Evolutionary conservation across 2,329 filamentous ascomycete species (phyloP).

Genomic region (Colletotrichum euphorbiae): DNA sequence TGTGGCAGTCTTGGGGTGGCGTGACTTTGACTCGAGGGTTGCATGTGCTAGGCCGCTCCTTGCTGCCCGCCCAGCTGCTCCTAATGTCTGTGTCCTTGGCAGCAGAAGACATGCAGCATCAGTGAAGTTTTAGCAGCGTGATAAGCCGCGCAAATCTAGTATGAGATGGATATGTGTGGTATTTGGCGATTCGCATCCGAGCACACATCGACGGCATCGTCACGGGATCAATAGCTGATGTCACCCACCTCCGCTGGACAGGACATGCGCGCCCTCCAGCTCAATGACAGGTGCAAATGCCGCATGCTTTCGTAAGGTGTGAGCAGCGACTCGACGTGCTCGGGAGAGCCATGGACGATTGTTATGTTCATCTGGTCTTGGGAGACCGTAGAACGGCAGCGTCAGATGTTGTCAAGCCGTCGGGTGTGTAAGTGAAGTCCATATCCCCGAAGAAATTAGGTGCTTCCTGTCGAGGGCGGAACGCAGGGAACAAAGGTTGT

Average conservation of each 20-base stretch:
- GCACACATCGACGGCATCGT: constrained; percentile 10
- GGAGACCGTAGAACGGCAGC: constrained; percentile 5
- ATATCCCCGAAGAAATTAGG: background rate
- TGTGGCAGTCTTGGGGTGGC: constrained; percentile 15
- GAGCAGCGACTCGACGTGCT: constrained; percentile 3
- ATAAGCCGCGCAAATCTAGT: constrained; percentile 13
- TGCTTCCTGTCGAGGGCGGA: background rate
- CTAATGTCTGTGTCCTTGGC: constrained; percentile 15
- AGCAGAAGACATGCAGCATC: constrained; percentile 25
- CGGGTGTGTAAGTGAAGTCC: background rate
- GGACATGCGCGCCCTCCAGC: no score
- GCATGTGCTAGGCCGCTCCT: constrained; percentile 25
- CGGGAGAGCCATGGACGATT: background rate
- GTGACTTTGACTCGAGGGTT: constrained; percentile 29
- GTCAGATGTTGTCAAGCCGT: constrained; percentile 5
- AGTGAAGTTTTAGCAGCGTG: constrained; percentile 5
- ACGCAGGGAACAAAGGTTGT: constrained; percentile 29
- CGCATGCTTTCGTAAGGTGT: no score
- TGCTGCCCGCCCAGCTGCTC: constrained; percentile 10
- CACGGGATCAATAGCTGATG: constrained; percentile 10
- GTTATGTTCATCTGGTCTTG: constrained; percentile 27
- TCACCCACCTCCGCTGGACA: background rate
- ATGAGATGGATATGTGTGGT: constrained; percentile 14
- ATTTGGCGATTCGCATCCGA: constrained; percentile 8
- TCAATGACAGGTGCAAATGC: no score